Evolutionary conservation across 768 basidiomycete genomes (phyloP), one percentile per base, ranked within the genome.

Genomic region (Wakefieldia striispora): DNA sequence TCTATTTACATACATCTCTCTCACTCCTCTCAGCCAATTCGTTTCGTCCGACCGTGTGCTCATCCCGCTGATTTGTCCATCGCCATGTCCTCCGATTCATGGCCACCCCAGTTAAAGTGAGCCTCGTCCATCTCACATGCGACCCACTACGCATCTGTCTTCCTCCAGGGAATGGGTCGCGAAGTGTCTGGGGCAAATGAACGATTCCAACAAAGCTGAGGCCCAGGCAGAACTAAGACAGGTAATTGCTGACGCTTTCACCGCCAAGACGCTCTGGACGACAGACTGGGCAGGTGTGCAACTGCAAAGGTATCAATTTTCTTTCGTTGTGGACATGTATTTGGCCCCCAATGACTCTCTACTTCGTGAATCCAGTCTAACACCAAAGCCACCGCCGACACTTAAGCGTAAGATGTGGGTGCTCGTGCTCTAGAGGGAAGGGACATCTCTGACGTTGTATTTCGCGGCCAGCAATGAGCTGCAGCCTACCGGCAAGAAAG

Each of bases 171-270:
- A 88, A 67, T 97, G 94, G 92, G 95, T 98, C 26, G 91, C 94
- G 64, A 86, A 84, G 70, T 95, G 91, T 65, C 76, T 98, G 21
- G 86, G 89, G 21, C 86, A 93, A 72, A 95, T 95, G 77, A 90
- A 90, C 16, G 88, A 94, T 56, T 70, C 78, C 44, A 97, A 95
- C 72, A 84, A 88, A 67, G 72, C 73, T 42, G 92, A 94, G 58
- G 95, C 95, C 19, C 91, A 94, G 64, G 79, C 87, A 52, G 97
- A 99, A 77, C 73, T 99, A 65, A 94, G 93, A 82, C 81, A 90
- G 84, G 88, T 93, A 80, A 97, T 99, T 70, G 87, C 89, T 81
- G 83, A 93, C 59, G 86, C 93, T 70, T 95, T 91, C 72, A 78
- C 83, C 54, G 78, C 83, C 63, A 84, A 89, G 66, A 80, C 87